Conservation (phyloP, 129 eudicot species). For the Mikania micrantha region DNA sequence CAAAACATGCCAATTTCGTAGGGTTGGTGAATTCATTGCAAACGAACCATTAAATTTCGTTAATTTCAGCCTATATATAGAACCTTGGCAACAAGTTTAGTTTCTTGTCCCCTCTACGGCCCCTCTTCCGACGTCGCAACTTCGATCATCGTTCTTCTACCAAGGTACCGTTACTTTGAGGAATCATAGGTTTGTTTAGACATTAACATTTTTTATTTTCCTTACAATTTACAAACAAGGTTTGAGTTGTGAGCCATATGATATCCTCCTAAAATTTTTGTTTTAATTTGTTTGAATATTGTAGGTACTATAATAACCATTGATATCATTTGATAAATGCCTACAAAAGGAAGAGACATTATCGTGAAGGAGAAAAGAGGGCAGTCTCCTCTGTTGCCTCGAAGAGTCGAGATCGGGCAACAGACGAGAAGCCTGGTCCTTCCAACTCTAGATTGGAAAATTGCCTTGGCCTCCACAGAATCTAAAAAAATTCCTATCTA, state of each 20-base stretch:
- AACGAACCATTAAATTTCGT: slow-evolving; percentile 7
- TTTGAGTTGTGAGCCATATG: too few species aligned
- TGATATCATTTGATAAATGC: slow-evolving; percentile 13
- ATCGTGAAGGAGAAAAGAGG: slow-evolving; percentile 38
- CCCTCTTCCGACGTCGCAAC: slow-evolving; percentile 29
- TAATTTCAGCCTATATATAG: slow-evolving; percentile 10
- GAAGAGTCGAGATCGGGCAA: neutral
- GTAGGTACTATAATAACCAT: slow-evolving; percentile 16
- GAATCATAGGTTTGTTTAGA: too few species aligned
- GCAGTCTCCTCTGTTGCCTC: slow-evolving; percentile 29
- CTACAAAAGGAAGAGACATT: slow-evolving; percentile 18
- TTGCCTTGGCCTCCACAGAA: neutral
- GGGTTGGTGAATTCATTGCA: neutral
- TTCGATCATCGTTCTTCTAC: slow-evolving; percentile 19
- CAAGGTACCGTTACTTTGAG: slow-evolving; percentile 16
- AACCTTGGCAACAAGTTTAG: neutral
- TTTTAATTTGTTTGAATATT: slow-evolving; percentile 8
- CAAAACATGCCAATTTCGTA: neutral
- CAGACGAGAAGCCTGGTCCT: slow-evolving; percentile 4
- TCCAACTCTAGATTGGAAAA: slow-evolving; percentile 16
- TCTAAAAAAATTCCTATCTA: slow-evolving; percentile 25
- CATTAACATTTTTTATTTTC: too few species aligned
- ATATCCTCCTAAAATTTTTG: too few species aligned
- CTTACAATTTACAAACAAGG: too few species aligned
- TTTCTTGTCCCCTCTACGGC: slow-evolving; percentile 24